These are phyloP conservation scores for Dinochytrium kinnereticum DNA, from an alignment of 371 early-diverging fungal species.

Conservation along the genomic window DNA sequence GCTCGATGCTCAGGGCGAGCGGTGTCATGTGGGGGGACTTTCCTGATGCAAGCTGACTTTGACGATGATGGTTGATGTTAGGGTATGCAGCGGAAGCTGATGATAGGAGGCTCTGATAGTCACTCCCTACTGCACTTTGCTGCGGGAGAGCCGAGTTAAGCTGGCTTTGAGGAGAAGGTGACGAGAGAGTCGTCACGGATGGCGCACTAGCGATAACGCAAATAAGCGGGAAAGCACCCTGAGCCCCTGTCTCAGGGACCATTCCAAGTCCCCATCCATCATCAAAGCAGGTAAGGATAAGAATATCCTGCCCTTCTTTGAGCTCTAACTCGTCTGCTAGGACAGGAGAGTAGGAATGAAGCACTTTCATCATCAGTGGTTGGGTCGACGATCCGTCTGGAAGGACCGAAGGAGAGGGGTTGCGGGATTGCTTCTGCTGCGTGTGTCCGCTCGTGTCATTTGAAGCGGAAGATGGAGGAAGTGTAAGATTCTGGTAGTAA, in stretches of 20 bases:
- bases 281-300: constrained; percentile 43
- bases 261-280: constrained; percentile 51
- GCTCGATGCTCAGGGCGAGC: not conserved
- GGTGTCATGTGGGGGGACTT: not conserved
- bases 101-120: not conserved
- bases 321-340: constrained; percentile 49
- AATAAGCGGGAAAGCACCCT: constrained; percentile 53
- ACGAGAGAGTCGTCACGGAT: not conserved
- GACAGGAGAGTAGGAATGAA: constrained; percentile 44
- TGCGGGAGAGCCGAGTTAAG: not conserved
- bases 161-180: not conserved
- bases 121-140: too few relatives aligned
- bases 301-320: constrained; percentile 35
- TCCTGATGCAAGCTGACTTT: not conserved
- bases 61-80: too few relatives aligned
- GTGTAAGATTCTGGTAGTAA: not conserved
- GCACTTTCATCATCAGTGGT: constrained; percentile 30
- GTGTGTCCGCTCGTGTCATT: not conserved
- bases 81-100: not conserved
- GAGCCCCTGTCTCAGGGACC: constrained; percentile 32
- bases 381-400: not conserved
- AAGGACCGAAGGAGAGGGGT: not conserved
- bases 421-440: not conserved
- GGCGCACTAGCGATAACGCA: constrained; percentile 33
- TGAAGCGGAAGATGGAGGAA: not conserved